phyloP scores from a whole-genome alignment of 352 stramenopile genomes.

The Globisporangium okanoganense region DNA sequence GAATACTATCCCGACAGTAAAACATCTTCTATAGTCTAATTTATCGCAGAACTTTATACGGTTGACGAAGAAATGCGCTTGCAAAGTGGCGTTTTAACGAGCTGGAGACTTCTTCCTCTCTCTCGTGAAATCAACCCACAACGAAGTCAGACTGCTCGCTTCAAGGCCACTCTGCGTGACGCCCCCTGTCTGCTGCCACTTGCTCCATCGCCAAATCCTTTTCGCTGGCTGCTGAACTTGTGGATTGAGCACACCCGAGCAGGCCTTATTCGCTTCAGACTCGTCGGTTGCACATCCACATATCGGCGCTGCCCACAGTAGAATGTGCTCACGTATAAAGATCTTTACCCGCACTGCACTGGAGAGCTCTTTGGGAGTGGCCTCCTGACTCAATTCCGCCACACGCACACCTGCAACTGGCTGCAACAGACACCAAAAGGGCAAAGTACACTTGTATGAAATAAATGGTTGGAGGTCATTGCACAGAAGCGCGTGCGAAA shows the following conservation, averaged over 20 bases:
- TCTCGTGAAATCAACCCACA: neutral
- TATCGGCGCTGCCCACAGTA: constrained; percentile 6
- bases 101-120: constrained; percentile 3
- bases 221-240: neutral
- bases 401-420: neutral
- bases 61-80: neutral
- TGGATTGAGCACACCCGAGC: neutral
- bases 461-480: neutral
- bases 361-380: neutral
- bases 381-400: constrained; percentile 4
- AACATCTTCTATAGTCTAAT: neutral
- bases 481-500: neutral
- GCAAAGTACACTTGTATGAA: neutral
- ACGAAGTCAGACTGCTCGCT: neutral
- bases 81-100: neutral
- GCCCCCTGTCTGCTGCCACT: constrained; percentile 6
- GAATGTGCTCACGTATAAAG: neutral
- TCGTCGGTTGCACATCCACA: constrained; percentile 4
- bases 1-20: too few relatives aligned
- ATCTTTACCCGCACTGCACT: neutral
- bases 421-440: constrained; percentile 1
- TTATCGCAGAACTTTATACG: neutral
- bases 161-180: neutral
- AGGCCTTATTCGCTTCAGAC: neutral
- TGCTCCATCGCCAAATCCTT: neutral